A percentile compares a stretch with the other conserved stretches of the same genome.
phyloP scores from a whole-genome alignment of 805 yeast species.

The Lipomyces yamadae region DNA sequence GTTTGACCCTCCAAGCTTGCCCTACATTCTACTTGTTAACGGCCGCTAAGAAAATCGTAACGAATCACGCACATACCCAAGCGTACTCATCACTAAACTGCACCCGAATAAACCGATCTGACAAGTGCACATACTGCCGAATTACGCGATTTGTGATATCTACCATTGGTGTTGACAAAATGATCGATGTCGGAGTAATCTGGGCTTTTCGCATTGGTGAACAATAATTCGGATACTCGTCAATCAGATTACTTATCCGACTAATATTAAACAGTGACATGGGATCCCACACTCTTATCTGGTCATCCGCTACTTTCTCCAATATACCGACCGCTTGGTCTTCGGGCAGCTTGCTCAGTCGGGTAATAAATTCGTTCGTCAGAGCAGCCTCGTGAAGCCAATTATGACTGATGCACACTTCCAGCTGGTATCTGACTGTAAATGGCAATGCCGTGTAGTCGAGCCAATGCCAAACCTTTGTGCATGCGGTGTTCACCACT shows the following conservation, averaged over 20 bases:
- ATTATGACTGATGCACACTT: conserved; percentile 14
- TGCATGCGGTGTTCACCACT: neutral
- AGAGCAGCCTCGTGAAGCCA: conserved; percentile 14
- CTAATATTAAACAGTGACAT: conserved; percentile 6
- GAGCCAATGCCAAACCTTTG: conserved; percentile 7
- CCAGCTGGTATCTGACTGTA: conserved; percentile 13
- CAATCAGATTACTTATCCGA: neutral
- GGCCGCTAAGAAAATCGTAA: neutral
- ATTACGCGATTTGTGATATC: conserved; percentile 19
- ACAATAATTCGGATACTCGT: conserved; percentile 16
- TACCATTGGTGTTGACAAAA: conserved; percentile 16
- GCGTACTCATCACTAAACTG: conserved; percentile 10
- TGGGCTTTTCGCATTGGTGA: conserved; percentile 13
- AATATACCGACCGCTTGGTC: conserved; percentile 10
- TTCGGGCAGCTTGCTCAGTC: conserved; percentile 1
- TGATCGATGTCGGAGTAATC: conserved; percentile 11
- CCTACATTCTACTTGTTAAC: neutral
- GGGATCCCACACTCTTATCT: conserved; percentile 15
- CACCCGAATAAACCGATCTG: conserved; percentile 15
- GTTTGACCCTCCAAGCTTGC: conserved; percentile 3
- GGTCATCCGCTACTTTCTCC: conserved; percentile 9
- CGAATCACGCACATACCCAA: neutral
- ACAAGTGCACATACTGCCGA: conserved; percentile 6
- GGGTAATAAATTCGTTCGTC: conserved; percentile 7
- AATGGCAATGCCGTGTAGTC: conserved; percentile 4